Conservation (phyloP, 2,329 filamentous ascomycete genomes). For the Lecanicillium sp. region DNA sequence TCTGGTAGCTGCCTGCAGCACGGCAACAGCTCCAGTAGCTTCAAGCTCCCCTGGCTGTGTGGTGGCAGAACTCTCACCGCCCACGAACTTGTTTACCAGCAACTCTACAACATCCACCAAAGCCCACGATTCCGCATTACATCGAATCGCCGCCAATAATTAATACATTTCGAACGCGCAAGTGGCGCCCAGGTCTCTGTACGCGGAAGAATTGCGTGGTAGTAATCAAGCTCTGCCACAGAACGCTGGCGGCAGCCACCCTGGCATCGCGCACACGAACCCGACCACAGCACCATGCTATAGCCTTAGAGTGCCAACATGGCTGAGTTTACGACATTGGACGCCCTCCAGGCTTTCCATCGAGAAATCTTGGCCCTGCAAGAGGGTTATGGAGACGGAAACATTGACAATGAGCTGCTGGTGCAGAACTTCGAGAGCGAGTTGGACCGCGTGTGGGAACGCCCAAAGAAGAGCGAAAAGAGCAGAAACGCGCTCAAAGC, state of each 20-base stretch:
- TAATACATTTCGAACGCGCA: neutral
- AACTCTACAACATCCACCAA: conserved; percentile 4
- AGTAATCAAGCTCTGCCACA: neutral
- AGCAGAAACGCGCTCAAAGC: conserved; percentile 66
- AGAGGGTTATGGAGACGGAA: conserved; percentile 53
- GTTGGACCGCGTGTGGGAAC: conserved; percentile 67
- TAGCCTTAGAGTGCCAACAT: conserved; percentile 43
- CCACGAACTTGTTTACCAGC: conserved; percentile 17
- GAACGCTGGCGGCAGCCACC: neutral
- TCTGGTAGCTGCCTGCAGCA: no score
- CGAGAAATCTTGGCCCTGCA: conserved; percentile 73
- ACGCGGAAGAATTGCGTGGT: neutral
- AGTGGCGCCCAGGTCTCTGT: neutral
- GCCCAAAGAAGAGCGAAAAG: conserved; percentile 63
- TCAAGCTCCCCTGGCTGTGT: neutral
- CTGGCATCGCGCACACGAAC: neutral
- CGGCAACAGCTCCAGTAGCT: no score
- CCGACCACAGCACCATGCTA: no score
- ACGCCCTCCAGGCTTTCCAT: conserved; percentile 75
- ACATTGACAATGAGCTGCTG: conserved; percentile 63
- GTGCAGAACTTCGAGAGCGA: conserved; percentile 63
- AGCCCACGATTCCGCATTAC: conserved; percentile 12
- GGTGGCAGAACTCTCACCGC: conserved; percentile 29
- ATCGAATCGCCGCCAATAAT: neutral
- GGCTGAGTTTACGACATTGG: conserved; percentile 66